These are phyloP conservation scores for Alternaria panax DNA, from an alignment of 2,329 filamentous ascomycete genomes.

Conservation along the genomic window DNA sequence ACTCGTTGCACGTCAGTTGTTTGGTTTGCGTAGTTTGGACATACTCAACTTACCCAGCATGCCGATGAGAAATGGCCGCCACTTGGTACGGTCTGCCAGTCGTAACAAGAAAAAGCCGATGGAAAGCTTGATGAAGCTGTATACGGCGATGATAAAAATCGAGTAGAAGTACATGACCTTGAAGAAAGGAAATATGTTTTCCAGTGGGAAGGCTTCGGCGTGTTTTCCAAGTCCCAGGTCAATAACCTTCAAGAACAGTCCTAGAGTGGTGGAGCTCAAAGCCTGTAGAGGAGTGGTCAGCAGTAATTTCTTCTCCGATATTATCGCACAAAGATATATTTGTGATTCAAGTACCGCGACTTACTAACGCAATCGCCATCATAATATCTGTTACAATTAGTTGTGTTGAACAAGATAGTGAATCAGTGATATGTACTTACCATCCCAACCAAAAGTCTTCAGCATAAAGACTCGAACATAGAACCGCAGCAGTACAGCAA, in stretches of 20 bases:
- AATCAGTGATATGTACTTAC: constrained; percentile 12
- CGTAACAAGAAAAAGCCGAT: constrained; percentile 58
- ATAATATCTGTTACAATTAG: constrained; percentile 46
- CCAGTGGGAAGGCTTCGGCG: constrained; percentile 37
- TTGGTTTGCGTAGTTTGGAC: neutral
- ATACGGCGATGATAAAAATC: constrained; percentile 55
- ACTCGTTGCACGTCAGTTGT: constrained; percentile 10
- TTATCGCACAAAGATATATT: neutral
- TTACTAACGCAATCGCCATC: constrained; percentile 38
- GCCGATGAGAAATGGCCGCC: constrained; percentile 52
- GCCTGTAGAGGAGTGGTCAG: constrained; percentile 8
- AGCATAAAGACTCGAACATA: constrained; percentile 32
- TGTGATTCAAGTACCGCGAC: neutral
- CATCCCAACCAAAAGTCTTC: constrained; percentile 33
- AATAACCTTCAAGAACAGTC: constrained; percentile 25
- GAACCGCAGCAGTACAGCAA: constrained; percentile 24
- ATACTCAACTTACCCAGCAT: constrained; percentile 50
- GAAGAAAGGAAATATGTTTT: constrained; percentile 47
- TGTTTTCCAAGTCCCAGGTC: constrained; percentile 58
- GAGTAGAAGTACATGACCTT: constrained; percentile 55
- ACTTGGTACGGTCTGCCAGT: constrained; percentile 42
- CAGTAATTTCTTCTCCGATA: neutral
- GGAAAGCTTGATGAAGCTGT: constrained; percentile 58
- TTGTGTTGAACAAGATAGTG: neutral
- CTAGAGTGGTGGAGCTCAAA: constrained; percentile 24